phyloP scores from a whole-genome alignment of 768 basidiomycete genomes.

The Dendrothele bispora region DNA sequence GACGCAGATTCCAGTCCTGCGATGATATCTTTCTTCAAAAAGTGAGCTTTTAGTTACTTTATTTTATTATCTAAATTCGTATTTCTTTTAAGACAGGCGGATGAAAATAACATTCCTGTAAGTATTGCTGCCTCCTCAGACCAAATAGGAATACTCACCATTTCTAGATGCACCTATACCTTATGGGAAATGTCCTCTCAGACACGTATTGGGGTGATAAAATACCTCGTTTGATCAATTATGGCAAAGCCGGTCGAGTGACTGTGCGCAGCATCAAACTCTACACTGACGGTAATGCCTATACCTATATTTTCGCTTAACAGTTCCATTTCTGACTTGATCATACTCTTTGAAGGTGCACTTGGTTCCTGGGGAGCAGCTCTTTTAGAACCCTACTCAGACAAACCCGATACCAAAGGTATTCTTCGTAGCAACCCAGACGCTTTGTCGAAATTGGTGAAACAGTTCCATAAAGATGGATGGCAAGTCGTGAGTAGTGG shows the following conservation, averaged over 20 bases:
- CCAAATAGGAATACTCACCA: background rate
- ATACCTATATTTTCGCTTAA: background rate
- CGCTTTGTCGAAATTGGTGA: conserved; percentile 51
- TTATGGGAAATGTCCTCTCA: conserved; percentile 55
- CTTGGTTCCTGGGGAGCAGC: conserved; percentile 94
- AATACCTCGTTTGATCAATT: conserved; percentile 57
- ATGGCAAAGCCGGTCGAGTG: conserved; percentile 54
- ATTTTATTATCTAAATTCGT: background rate
- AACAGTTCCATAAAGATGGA: conserved; percentile 65
- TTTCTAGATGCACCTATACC: conserved; percentile 56
- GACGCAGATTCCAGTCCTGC: conserved; percentile 63
- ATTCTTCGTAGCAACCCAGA: conserved; percentile 62
- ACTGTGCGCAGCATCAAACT: conserved; percentile 72
- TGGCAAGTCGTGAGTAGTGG: conserved; percentile 76
- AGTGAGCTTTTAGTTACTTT: conserved; percentile 37
- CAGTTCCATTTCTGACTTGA: background rate
- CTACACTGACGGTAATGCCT: conserved; percentile 66
- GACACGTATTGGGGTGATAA: conserved; percentile 67
- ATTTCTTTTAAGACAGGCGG: conserved; percentile 56
- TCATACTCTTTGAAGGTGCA: conserved; percentile 51
- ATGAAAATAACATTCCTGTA: conserved; percentile 67
- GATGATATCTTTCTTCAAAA: conserved; percentile 62
- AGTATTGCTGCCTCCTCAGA: conserved; percentile 21
- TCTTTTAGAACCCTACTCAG: conserved; percentile 79
- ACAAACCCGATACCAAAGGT: conserved; percentile 71